Evolutionary conservation across 1,139 yeast genomes (phyloP).

Genomic region (Scheffersomyces illinoinensis): DNA sequence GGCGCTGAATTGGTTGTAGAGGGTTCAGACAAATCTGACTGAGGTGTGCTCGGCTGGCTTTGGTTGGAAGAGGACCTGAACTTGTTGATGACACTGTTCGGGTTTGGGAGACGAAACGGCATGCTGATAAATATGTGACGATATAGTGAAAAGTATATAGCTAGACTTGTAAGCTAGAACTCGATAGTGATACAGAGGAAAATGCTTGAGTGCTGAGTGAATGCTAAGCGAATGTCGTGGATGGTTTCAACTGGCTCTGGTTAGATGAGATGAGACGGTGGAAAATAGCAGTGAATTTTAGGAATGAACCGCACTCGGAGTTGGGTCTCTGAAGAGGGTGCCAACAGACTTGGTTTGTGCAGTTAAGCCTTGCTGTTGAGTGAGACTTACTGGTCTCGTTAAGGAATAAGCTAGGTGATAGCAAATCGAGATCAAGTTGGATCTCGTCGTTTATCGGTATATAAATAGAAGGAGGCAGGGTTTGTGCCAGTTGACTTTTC

Average conservation of each 20-base stretch:
- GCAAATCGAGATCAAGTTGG: neutral
- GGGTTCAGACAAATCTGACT: neutral
- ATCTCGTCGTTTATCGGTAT: neutral
- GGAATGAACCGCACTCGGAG: neutral
- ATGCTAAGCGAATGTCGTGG: neutral
- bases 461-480: neutral
- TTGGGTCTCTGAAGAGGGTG: neutral
- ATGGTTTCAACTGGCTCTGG: neutral
- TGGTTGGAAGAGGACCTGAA: neutral
- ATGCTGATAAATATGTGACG: neutral
- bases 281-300: too few relatives aligned
- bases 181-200: too few relatives aligned
- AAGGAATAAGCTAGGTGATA: neutral
- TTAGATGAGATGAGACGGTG: too few relatives aligned
- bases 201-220: too few relatives aligned
- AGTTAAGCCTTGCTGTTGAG: too few relatives aligned
- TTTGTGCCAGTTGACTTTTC: neutral
- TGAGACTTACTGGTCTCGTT: neutral
- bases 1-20: neutral
- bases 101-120: neutral
- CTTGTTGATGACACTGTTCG: neutral
- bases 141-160: too few relatives aligned
- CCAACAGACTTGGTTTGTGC: neutral
- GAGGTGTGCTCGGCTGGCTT: neutral
- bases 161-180: too few relatives aligned